A percentile compares a stretch with the other conserved stretches of the same genome.
These are phyloP conservation scores for Drosera spatulata DNA, from an alignment of 179 eudicot species.

Conservation along the genomic window DNA sequence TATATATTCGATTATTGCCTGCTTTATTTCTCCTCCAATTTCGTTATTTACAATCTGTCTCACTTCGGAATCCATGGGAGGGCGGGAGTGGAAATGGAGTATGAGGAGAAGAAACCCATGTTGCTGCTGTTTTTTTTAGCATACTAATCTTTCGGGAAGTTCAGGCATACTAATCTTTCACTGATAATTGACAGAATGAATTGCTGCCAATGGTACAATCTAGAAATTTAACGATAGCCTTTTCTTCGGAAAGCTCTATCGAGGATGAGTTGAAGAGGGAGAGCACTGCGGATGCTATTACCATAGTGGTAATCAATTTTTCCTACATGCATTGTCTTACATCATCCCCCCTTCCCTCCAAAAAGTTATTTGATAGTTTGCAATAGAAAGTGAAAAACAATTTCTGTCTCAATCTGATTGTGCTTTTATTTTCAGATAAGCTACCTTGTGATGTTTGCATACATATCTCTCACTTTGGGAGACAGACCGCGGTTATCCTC, in stretches of 20 bases:
- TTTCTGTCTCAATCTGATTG: too few relatives aligned
- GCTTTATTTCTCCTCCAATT: too few relatives aligned
- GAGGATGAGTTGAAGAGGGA: conserved; percentile 98
- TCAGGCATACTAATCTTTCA: too few relatives aligned
- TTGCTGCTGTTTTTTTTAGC: conserved; percentile 1
- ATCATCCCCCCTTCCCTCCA: too few relatives aligned
- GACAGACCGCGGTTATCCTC: conserved; percentile 70
- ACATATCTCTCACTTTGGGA: conserved; percentile 93
- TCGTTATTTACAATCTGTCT: too few relatives aligned
- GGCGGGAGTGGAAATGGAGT: too few relatives aligned
- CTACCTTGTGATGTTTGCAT: conserved; percentile 99
- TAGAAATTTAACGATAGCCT: conserved; percentile 65
- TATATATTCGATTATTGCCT: too few relatives aligned
- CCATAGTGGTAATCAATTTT: conserved; percentile 52
- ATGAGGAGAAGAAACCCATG: background rate
- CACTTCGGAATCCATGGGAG: too few relatives aligned
- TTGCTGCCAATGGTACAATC: conserved; percentile 80
- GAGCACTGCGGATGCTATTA: conserved; percentile 95
- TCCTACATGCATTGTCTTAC: too few relatives aligned
- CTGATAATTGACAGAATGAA: conserved; percentile 86
- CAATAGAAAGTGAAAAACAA: too few relatives aligned
- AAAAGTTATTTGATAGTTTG: too few relatives aligned
- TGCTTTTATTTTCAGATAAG: conserved; percentile 57
- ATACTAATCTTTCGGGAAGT: too few relatives aligned
- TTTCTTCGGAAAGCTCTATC: conserved; percentile 95